These are phyloP conservation scores for Heliamphora exappendiculata DNA, from an alignment of 148 eudicot genomes.

Conservation along the genomic window DNA sequence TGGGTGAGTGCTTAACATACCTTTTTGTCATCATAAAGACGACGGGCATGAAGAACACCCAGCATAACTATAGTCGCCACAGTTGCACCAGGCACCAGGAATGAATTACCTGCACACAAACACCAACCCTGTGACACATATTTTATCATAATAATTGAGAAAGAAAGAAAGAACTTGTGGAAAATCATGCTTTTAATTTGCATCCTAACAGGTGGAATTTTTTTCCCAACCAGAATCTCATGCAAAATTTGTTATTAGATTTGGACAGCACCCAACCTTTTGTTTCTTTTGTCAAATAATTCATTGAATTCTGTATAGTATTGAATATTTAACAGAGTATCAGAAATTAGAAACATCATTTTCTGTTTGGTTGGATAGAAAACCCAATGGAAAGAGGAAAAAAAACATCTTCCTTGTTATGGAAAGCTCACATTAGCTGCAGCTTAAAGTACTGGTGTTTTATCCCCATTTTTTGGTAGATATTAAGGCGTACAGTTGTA, in stretches of 20 bases:
- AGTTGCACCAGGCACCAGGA: slow-evolving; percentile 83
- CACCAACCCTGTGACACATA: not conserved
- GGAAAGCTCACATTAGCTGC: too few relatives aligned
- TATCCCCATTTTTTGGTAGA: not conserved
- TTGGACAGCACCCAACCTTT: not conserved
- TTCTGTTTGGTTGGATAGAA: not conserved
- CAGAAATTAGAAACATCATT: too few relatives aligned
- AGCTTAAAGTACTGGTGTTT: not conserved
- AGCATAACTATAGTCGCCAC: slow-evolving; percentile 87
- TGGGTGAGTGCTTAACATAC: slow-evolving; percentile 9
- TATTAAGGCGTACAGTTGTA: not conserved
- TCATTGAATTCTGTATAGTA: not conserved
- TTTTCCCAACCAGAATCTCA: not conserved
- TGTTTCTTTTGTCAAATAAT: not conserved
- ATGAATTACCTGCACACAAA: slow-evolving; percentile 51
- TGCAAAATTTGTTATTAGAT: not conserved
- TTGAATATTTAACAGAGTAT: not conserved
- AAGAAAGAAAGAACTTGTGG: not conserved
- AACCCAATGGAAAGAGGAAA: not conserved
- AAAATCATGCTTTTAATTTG: not conserved
- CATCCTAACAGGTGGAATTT: not conserved
- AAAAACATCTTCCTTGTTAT: too few relatives aligned
- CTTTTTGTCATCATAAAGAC: slow-evolving; percentile 77
- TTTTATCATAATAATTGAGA: not conserved
- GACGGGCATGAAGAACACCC: slow-evolving; percentile 89